Base-by-base conservation (phyloP, 257 asterid species). In the Handroanthus guayacan region DNA sequence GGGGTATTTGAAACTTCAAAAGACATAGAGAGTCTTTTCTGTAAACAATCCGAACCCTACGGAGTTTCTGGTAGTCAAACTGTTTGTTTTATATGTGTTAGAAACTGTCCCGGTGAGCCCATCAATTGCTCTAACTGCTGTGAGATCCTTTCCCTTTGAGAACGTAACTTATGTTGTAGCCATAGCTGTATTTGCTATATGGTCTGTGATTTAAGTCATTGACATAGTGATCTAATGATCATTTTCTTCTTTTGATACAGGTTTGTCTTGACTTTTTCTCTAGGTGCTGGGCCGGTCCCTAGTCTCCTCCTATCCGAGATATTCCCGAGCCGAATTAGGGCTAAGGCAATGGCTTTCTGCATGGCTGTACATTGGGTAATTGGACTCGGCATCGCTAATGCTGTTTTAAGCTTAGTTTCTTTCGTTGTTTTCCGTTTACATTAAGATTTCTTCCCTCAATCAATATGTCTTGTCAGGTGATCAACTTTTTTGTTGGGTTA, bases 231-330 rank as follows among this genome's bases (percentile, higher is more conserved):
- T 60, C 68, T 71, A 52, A 31, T 72, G 37, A 25, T 65, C 60
- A 18, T 6, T 17, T 62, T 63, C 41, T n/a, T 77, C 69, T 51
- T 25, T 67, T 31, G 67, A 45, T 56, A 69, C 88, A 94, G 98
- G 84, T 84, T 83, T 83, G 98, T 94, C 55, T 55, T 88, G 84
- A 74, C 94, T 43, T 94, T 92, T 84, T 65, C 98, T 39, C 73
- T 94, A 74, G 98, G 98, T 20, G 98, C 96, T 72, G 98, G 98
- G 5, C 97, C 97, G 10, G 94, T 94, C 25, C 98, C 98, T 5
- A 76, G 94, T 62, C 97, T 94, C 68, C 94, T 94, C 64, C 87
- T 94, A 51, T 92, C 98, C 4, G 98, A 94, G 88, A 90, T 94
- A 80, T 84, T 94, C 62, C 97, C 98, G 3, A 82, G 92, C 81